A percentile compares a stretch with the other conserved stretches of the same genome.
These are phyloP conservation scores for Boletus speciosus DNA, from an alignment of 768 basidiomycete species.

Conservation along the genomic window DNA sequence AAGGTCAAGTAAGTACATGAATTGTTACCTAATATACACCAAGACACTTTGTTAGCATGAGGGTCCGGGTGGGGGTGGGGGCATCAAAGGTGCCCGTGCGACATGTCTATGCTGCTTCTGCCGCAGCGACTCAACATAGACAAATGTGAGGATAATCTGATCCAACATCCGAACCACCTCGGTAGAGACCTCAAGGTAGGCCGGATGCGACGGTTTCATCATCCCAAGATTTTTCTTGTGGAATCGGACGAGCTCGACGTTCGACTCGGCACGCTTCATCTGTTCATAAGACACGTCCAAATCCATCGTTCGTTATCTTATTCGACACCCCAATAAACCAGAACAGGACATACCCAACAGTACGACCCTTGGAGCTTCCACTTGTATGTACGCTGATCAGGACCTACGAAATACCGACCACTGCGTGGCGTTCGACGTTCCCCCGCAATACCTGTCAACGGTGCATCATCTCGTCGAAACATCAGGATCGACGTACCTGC, in stretches of 20 bases:
- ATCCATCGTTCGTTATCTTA: neutral
- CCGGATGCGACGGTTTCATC: conserved; percentile 14
- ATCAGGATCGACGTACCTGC: conserved; percentile 9
- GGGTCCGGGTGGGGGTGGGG: too few species aligned
- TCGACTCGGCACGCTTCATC: conserved; percentile 20
- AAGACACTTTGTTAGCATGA: too few species aligned
- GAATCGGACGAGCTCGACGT: conserved; percentile 19
- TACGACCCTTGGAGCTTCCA: conserved; percentile 29
- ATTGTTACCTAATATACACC: too few species aligned
- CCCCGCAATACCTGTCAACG: neutral
- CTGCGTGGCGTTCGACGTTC: conserved; percentile 11
- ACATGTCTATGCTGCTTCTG: neutral
- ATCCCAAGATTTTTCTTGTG: conserved; percentile 25
- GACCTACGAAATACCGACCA: conserved; percentile 32
- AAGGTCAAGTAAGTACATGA: too few species aligned
- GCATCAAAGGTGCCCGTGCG: neutral
- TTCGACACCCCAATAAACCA: neutral
- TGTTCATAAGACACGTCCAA: neutral
- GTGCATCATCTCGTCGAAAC: neutral
- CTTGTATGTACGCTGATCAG: conserved; percentile 29
- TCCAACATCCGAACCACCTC: conserved; percentile 21
- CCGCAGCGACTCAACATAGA: conserved; percentile 21
- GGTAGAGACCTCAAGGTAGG: conserved; percentile 22
- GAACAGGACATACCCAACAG: conserved; percentile 21
- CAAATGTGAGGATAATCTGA: conserved; percentile 26